These are phyloP conservation scores for Prunus dulcis DNA, from an alignment of 306 rosid species.

Conservation along the genomic window DNA sequence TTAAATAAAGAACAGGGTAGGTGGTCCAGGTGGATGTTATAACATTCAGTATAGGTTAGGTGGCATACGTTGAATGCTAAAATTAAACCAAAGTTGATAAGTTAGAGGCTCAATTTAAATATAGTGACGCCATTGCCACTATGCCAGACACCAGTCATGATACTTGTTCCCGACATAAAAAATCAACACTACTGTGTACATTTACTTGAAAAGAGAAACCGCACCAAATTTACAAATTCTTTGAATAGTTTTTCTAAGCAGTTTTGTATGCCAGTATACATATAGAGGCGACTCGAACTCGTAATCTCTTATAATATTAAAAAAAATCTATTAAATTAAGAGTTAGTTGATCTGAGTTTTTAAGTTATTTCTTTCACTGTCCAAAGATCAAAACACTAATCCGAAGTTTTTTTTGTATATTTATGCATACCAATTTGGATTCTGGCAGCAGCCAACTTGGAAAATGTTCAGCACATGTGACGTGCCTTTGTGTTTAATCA, in stretches of 20 bases:
- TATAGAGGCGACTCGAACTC: too few species aligned
- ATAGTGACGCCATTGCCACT: not conserved
- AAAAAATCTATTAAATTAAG: rapidly evolving
- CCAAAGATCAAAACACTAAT: not conserved
- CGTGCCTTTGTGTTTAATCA: not conserved
- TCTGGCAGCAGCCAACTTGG: conserved; percentile 8
- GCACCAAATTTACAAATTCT: too few species aligned
- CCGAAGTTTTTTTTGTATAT: not conserved
- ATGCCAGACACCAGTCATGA: not conserved
- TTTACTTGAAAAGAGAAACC: not conserved
- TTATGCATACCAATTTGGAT: not conserved
- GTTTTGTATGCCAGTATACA: too few species aligned
- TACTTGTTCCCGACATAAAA: not conserved
- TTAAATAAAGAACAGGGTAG: not conserved
- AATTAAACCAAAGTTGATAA: not conserved
- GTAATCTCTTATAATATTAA: too few species aligned
- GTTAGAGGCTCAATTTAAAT: not conserved
- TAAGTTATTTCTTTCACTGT: too few species aligned
- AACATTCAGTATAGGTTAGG: not conserved
- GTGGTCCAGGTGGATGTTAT: not conserved
- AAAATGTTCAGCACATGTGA: not conserved
- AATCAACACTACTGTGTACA: not conserved
- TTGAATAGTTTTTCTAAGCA: too few species aligned
- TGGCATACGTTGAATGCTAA: not conserved
- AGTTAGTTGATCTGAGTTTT: too few species aligned